Conservation (phyloP, 2,329 filamentous ascomycete species). For the Bipolaris zeicola region DNA sequence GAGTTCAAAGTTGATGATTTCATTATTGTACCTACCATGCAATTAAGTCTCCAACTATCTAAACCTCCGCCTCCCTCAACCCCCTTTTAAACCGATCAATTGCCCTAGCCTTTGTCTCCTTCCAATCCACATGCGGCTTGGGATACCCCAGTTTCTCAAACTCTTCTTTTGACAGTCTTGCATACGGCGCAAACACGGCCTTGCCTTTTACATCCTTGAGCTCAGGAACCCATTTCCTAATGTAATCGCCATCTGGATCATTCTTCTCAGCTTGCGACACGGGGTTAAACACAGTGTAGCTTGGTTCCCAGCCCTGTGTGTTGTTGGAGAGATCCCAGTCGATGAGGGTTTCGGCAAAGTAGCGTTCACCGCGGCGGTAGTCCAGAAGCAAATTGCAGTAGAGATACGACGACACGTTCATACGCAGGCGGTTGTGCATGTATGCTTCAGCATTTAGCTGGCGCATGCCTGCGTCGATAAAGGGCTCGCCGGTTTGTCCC, state of each 20-base stretch:
- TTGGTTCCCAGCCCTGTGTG: slow-evolving; percentile 59
- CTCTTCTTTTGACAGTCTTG: slow-evolving; percentile 52
- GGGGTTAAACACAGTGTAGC: slow-evolving; percentile 57
- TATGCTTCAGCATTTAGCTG: slow-evolving; percentile 57
- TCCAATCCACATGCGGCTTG: slow-evolving; percentile 53
- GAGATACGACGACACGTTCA: slow-evolving; percentile 57
- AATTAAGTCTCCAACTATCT: too few relatives aligned
- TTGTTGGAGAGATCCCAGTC: slow-evolving; percentile 58
- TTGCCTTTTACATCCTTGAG: slow-evolving; percentile 52
- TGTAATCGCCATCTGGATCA: slow-evolving; percentile 48
- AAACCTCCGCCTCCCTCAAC: slow-evolving; percentile 44
- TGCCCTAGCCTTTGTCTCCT: slow-evolving; percentile 51
- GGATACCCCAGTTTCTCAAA: slow-evolving; percentile 57
- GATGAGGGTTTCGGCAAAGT: slow-evolving; percentile 57
- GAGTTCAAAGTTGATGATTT: too few relatives aligned
- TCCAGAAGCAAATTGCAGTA: slow-evolving; percentile 57
- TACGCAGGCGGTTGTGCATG: slow-evolving; percentile 60
- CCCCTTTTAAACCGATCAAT: slow-evolving; percentile 53
- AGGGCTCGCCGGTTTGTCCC: slow-evolving; percentile 55
- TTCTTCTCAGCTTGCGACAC: slow-evolving; percentile 48
- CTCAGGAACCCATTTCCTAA: slow-evolving; percentile 48
- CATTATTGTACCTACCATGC: too few relatives aligned
- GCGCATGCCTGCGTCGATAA: slow-evolving; percentile 59
- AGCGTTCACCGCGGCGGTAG: slow-evolving; percentile 57
- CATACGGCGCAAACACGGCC: slow-evolving; percentile 56